A percentile compares a stretch with the other conserved stretches of the same genome.
Conservation (phyloP, 495 filamentous ascomycete species). For the Penicillium flavigenum region DNA sequence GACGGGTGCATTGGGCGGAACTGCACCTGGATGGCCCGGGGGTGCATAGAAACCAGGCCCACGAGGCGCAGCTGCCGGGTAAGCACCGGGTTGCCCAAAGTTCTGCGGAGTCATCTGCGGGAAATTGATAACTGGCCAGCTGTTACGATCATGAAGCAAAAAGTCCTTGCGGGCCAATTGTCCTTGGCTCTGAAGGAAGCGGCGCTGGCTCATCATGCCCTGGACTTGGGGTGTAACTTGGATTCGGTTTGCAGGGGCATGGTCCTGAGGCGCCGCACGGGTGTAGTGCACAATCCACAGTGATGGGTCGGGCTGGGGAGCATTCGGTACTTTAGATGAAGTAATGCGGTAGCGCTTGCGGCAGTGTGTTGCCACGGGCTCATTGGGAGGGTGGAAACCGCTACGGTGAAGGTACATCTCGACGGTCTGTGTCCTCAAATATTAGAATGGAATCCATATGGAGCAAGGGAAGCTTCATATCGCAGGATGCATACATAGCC, state of each 20-base stretch:
- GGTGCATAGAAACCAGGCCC: constrained; percentile 44
- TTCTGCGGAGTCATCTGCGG: constrained; percentile 52
- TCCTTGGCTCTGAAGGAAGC: constrained; percentile 71
- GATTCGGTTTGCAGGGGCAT: constrained; percentile 64
- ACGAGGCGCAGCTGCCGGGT: constrained; percentile 31
- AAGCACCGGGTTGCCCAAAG: constrained; percentile 35
- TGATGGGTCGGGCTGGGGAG: constrained; percentile 69
- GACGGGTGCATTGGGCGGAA: constrained; percentile 29
- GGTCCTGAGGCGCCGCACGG: constrained; percentile 66
- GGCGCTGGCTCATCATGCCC: constrained; percentile 59
- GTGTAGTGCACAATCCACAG: constrained; percentile 96
- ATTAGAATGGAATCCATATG: constrained; percentile 1
- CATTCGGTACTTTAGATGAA: constrained; percentile 58
- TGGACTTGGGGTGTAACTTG: constrained; percentile 59
- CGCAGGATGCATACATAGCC: constrained; percentile 64
- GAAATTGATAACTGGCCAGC: constrained; percentile 83
- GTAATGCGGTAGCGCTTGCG: constrained; percentile 82
- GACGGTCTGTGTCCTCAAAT: constrained; percentile 49
- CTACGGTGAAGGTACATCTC: constrained; percentile 80
- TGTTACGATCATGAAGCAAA: constrained; percentile 81
- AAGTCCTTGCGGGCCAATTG: constrained; percentile 89
- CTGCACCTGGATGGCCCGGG: constrained; percentile 31
- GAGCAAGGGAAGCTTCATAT: neutral
- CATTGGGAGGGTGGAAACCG: constrained; percentile 68
- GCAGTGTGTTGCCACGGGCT: constrained; percentile 67